phyloP scores from a whole-genome alignment of 345 rosid species.

The Eucalyptus virginea region DNA sequence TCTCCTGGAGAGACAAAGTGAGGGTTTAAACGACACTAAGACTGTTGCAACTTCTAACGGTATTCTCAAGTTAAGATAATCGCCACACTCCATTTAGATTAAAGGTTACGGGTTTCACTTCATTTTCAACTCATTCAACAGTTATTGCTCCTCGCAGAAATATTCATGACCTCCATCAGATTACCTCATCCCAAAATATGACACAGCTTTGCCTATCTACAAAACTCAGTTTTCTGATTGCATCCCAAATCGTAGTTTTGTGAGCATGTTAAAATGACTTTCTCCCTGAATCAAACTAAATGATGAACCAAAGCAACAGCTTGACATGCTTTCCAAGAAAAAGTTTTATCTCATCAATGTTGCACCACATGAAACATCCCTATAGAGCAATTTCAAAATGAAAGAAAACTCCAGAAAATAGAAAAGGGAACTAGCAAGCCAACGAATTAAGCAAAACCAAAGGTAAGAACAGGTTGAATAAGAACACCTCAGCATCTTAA shows the following conservation, averaged over 20 bases:
- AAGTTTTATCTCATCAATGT: background rate
- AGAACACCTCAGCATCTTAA: background rate
- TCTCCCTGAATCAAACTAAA: background rate
- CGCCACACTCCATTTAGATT: background rate
- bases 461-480: background rate
- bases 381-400: background rate
- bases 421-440: background rate
- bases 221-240: background rate
- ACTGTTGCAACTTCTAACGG: background rate
- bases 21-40: background rate
- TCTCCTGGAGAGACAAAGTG: slow-evolving; percentile 34
- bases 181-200: background rate
- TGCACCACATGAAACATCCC: background rate
- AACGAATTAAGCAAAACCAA: background rate
- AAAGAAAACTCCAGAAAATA: background rate
- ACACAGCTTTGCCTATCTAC: background rate
- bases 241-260: background rate
- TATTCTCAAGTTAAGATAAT: background rate
- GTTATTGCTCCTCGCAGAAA: background rate
- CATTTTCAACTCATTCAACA: background rate
- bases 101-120: background rate
- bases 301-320: background rate
- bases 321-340: background rate
- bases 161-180: background rate
- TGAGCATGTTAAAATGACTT: background rate